phyloP scores from a whole-genome alignment of 139 green algal species.

The Chlamydomonas urium region DNA sequence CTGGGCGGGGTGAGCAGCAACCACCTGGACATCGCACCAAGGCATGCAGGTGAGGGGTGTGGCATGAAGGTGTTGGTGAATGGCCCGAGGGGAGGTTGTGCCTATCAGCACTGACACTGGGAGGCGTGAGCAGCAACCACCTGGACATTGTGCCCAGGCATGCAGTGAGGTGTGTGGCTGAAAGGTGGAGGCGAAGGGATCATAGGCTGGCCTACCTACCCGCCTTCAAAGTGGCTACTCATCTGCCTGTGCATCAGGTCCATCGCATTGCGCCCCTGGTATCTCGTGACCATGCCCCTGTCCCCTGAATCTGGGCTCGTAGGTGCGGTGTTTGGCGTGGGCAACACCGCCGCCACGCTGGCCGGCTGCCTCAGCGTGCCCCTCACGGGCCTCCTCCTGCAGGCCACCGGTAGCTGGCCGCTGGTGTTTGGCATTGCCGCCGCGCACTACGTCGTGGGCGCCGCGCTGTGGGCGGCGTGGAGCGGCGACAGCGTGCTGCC shows the following conservation, averaged over 20 bases:
- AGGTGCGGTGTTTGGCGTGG: conserved; percentile 64
- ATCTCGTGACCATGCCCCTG: too few species aligned
- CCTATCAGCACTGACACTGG: conserved; percentile 66
- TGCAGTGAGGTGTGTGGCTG: too few species aligned
- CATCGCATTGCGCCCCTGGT: too few species aligned
- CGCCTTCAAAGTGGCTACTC: too few species aligned
- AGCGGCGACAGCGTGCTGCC: conserved; percentile 45
- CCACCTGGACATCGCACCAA: conserved; percentile 73
- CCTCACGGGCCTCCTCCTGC: conserved; percentile 52
- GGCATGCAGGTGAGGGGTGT: conserved; percentile 50
- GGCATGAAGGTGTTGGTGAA: too few species aligned
- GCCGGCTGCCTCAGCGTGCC: conserved; percentile 67
- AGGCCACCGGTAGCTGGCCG: conserved; percentile 56
- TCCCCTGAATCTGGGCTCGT: too few species aligned
- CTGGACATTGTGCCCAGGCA: conserved; percentile 72
- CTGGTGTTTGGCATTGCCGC: conserved; percentile 70
- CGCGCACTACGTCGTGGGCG: conserved; percentile 59
- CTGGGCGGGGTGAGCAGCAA: conserved; percentile 61
- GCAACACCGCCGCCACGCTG: conserved; percentile 70
- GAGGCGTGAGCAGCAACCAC: conserved; percentile 63
- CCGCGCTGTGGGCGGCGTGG: conserved; percentile 56
- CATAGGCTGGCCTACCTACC: too few species aligned
- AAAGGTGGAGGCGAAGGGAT: too few species aligned
- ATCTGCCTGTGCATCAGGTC: too few species aligned
- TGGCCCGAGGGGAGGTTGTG: too few species aligned